These are phyloP conservation scores for Umbelopsis sp. DNA, from an alignment of 192 early-diverging fungal species.

Conservation along the genomic window DNA sequence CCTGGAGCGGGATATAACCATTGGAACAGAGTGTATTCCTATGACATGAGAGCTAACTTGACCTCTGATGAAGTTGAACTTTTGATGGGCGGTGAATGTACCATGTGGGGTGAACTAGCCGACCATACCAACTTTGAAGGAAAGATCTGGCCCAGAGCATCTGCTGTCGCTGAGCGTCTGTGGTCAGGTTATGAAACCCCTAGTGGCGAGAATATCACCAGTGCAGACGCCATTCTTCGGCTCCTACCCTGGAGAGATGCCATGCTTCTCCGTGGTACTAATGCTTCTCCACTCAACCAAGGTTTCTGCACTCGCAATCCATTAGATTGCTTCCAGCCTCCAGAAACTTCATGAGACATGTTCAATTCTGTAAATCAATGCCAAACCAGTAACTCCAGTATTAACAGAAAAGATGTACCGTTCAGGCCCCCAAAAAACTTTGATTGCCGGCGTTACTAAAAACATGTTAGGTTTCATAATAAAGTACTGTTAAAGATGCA, in stretches of 20 bases:
- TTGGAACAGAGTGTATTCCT: constrained; percentile 36
- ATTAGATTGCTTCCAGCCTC: constrained; percentile 42
- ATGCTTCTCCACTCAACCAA: constrained; percentile 63
- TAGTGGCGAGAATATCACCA: constrained; percentile 57
- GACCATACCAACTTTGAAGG: constrained; percentile 38
- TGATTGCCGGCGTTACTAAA: not conserved
- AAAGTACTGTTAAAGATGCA: too few relatives aligned
- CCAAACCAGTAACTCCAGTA: too few relatives aligned
- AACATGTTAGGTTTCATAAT: too few relatives aligned
- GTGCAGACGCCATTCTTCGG: constrained; percentile 59
- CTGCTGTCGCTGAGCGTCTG: constrained; percentile 37
- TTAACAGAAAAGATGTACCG: not conserved
- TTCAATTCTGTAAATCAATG: not conserved
- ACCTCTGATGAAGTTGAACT: constrained; percentile 25
- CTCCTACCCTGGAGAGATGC: constrained; percentile 63
- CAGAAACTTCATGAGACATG: constrained; percentile 10
- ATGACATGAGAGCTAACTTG: constrained; percentile 33
- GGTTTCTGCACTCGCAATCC: constrained; percentile 69
- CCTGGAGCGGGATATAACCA: constrained; percentile 38
- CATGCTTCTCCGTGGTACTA: constrained; percentile 61
- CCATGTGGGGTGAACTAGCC: constrained; percentile 40
- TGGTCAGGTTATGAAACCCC: constrained; percentile 41
- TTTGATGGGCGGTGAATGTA: constrained; percentile 37
- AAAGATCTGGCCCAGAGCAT: constrained; percentile 32
- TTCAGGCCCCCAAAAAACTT: not conserved